These are phyloP conservation scores for Adenanthera pavonina DNA, from an alignment of 306 rosid genomes.

Conservation along the genomic window DNA sequence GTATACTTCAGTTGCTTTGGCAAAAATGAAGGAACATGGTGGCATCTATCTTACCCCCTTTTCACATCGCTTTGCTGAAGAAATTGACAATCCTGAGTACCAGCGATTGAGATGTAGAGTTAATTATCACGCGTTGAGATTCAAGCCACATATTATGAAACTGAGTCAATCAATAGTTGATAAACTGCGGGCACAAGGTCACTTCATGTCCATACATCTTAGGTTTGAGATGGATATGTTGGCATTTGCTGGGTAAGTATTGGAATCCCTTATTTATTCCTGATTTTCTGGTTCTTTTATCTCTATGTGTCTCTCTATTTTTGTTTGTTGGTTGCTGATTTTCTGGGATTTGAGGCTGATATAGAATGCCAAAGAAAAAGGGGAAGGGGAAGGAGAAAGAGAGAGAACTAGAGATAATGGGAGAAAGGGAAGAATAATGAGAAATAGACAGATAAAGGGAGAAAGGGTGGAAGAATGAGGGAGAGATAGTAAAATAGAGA, in stretches of 20 bases:
- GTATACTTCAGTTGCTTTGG: slow-evolving; percentile 82
- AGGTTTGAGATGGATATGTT: slow-evolving; percentile 99
- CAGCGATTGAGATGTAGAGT: slow-evolving; percentile 97
- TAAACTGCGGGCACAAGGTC: slow-evolving; percentile 90
- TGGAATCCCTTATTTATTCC: not conserved
- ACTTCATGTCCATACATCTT: slow-evolving; percentile 96
- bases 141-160: slow-evolving; percentile 89
- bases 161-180: slow-evolving; percentile 91
- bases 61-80: slow-evolving; percentile 98
- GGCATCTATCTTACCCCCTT: slow-evolving; percentile 96
- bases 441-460: not conserved
- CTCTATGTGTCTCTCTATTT: not conserved
- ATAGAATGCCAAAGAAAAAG: not conserved
- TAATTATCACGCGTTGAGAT: slow-evolving; percentile 92
- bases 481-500: too few relatives aligned
- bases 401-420: not conserved
- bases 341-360: not conserved
- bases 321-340: not conserved
- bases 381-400: not conserved
- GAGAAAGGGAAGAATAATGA: not conserved
- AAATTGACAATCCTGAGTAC: slow-evolving; percentile 87
- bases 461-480: not conserved
- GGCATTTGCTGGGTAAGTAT: slow-evolving; percentile 95
- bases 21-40: slow-evolving; percentile 89
- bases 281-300: not conserved